Evolutionary conservation across 306 rosid genomes (phyloP).

Genomic region (Lotus japonicus): DNA sequence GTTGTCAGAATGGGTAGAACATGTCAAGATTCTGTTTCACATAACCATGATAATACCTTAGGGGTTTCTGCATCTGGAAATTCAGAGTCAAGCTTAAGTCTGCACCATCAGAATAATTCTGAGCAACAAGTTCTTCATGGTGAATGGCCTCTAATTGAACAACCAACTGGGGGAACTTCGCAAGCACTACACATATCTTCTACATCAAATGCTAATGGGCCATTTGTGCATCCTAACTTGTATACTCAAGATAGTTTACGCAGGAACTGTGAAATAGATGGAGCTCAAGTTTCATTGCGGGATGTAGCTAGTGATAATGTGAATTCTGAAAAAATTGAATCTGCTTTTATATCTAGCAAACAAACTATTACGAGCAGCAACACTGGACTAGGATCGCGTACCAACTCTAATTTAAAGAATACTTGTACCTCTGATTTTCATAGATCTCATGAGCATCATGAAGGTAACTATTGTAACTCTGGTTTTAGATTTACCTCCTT

Average conservation of each 20-base stretch:
- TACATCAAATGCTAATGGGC: conserved; percentile 21
- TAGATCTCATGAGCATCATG: conserved; percentile 14
- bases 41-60: conserved; percentile 22
- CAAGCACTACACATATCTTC: conserved; percentile 4
- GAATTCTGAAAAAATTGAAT: conserved; percentile 21
- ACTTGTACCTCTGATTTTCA: conserved; percentile 8
- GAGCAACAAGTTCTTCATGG: conserved; percentile 33
- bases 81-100: conserved; percentile 20
- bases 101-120: conserved; percentile 24
- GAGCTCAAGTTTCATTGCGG: conserved; percentile 22
- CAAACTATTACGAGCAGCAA: conserved; percentile 11
- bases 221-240: conserved; percentile 18
- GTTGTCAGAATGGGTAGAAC: conserved; percentile 50
- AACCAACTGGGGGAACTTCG: conserved; percentile 24
- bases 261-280: conserved; percentile 29
- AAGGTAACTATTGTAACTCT: conserved; percentile 34
- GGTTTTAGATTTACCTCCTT: not conserved
- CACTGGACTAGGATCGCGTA: conserved; percentile 16
- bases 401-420: conserved; percentile 27
- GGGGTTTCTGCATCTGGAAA: conserved; percentile 30
- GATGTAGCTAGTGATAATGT: conserved; percentile 11
- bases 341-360: conserved; percentile 28
- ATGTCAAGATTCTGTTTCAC: conserved; percentile 27
- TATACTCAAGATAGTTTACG: conserved; percentile 20
- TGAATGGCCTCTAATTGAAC: conserved; percentile 45